These are phyloP conservation scores for Elongisporangium prolatum DNA, from an alignment of 352 stramenopile genomes.

Conservation along the genomic window DNA sequence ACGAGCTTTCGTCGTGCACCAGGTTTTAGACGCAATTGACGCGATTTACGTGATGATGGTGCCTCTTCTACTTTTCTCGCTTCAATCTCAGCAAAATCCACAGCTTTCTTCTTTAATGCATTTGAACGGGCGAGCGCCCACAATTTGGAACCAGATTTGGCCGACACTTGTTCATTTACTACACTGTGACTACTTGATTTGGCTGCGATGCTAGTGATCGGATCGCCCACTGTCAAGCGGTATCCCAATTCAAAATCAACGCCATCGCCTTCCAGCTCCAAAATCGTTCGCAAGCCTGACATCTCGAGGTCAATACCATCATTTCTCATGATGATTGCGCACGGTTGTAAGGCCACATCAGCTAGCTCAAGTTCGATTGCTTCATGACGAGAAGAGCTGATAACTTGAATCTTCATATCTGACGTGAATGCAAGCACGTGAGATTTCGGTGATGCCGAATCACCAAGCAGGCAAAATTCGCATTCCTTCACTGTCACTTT, in stretches of 20 bases:
- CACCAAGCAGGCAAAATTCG: slow-evolving; percentile 78
- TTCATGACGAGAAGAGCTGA: slow-evolving; percentile 61
- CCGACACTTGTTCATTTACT: slow-evolving; percentile 4
- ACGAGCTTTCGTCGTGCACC: slow-evolving; percentile 55
- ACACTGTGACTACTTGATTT: background rate
- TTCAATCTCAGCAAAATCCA: slow-evolving; percentile 52
- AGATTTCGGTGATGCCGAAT: slow-evolving; percentile 62
- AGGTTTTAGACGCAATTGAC: slow-evolving; percentile 43
- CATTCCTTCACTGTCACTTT: slow-evolving; percentile 48
- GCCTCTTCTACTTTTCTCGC: slow-evolving; percentile 28
- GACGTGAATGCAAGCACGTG: slow-evolving; percentile 81
- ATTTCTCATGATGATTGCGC: slow-evolving; percentile 47
- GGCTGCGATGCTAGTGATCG: slow-evolving; percentile 15
- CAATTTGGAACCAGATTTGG: slow-evolving; percentile 38
- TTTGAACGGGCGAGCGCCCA: slow-evolving; percentile 56
- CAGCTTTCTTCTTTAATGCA: slow-evolving; percentile 50
- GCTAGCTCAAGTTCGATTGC: slow-evolving; percentile 66
- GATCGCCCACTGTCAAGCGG: slow-evolving; percentile 47
- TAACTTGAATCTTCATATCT: slow-evolving; percentile 56
- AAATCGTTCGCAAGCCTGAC: slow-evolving; percentile 60
- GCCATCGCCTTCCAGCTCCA: slow-evolving; percentile 84
- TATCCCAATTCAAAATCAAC: slow-evolving; percentile 80
- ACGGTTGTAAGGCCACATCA: slow-evolving; percentile 80
- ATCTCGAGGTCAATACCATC: slow-evolving; percentile 78
- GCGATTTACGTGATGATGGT: slow-evolving; percentile 13